Conservation (phyloP, 139 green algal genomes). For the Coelastrella sp. region DNA sequence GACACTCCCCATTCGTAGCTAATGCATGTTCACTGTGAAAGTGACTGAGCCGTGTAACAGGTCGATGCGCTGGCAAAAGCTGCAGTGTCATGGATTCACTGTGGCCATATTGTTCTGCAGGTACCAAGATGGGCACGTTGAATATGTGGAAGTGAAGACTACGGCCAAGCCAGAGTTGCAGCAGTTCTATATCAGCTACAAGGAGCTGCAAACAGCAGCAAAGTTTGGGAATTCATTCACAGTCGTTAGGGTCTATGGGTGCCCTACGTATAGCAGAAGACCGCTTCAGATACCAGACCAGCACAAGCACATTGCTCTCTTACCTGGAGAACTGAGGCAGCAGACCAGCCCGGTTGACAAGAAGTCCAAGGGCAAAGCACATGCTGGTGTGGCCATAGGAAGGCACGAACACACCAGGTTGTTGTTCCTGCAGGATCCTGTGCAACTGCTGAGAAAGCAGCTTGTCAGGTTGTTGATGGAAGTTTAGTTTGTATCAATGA, state of each 20-base stretch:
- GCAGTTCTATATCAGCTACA: slow-evolving; percentile 11
- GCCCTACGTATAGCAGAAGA: not conserved
- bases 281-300: not conserved
- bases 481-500: not conserved
- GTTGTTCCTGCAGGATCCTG: slow-evolving; percentile 25
- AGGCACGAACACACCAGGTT: not conserved
- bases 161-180: not conserved
- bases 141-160: slow-evolving; percentile 27
- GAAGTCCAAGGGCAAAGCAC: not conserved
- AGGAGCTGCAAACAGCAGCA: slow-evolving; percentile 7
- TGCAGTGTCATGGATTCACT: not conserved
- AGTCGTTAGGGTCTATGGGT: slow-evolving; percentile 23
- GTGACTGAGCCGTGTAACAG: not conserved
- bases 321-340: not conserved
- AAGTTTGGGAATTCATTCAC: not conserved
- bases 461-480: not conserved
- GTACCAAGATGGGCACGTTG: not conserved
- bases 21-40: no score
- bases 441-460: slow-evolving; percentile 8
- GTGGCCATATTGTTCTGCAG: not conserved
- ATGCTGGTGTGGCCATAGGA: not conserved
- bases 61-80: not conserved
- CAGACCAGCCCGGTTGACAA: not conserved
- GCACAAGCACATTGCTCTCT: not conserved
- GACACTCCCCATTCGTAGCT: no score